Evolutionary conservation across 192 early-diverging fungal genomes (phyloP).

Genomic region (Coemansia sp.): DNA sequence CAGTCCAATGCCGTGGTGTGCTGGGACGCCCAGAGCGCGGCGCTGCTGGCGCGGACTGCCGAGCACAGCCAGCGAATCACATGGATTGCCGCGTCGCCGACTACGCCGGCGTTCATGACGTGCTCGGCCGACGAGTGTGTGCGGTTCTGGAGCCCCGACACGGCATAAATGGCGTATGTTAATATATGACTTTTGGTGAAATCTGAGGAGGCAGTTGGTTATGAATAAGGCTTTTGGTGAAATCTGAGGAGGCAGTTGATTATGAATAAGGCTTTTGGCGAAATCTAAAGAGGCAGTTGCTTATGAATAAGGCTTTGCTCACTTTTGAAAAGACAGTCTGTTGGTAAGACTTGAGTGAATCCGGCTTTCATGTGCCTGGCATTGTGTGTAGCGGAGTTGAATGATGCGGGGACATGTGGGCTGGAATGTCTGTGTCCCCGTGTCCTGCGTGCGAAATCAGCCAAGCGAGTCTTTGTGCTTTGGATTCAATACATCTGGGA

Average conservation of each 20-base stretch:
- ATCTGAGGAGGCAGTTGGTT: too few species aligned
- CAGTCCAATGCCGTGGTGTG: slow-evolving; percentile 57
- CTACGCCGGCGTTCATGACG: slow-evolving; percentile 31
- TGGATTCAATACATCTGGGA: not conserved
- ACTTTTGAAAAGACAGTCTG: too few species aligned
- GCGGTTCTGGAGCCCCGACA: slow-evolving; percentile 36
- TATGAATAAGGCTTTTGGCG: too few species aligned
- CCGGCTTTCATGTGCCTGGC: too few species aligned
- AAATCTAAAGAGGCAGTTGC: too few species aligned
- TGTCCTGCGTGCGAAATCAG: slow-evolving; percentile 2
- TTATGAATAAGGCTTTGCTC: too few species aligned
- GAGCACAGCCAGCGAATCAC: slow-evolving; percentile 29
- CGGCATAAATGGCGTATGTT: too few species aligned
- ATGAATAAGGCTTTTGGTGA: too few species aligned
- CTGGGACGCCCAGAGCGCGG: slow-evolving; percentile 73
- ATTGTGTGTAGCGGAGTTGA: too few species aligned
- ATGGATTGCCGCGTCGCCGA: slow-evolving; percentile 33
- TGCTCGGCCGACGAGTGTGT: slow-evolving; percentile 44
- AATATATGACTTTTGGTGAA: too few species aligned
- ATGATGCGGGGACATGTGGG: not conserved
- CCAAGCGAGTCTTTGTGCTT: not conserved
- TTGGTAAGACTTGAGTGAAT: too few species aligned
- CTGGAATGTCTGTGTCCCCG: not conserved
- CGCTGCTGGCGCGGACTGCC: slow-evolving; percentile 43
- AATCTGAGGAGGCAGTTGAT: too few species aligned